These are phyloP conservation scores for Syzygium oleosum DNA, from an alignment of 345 rosid species.

Conservation along the genomic window DNA sequence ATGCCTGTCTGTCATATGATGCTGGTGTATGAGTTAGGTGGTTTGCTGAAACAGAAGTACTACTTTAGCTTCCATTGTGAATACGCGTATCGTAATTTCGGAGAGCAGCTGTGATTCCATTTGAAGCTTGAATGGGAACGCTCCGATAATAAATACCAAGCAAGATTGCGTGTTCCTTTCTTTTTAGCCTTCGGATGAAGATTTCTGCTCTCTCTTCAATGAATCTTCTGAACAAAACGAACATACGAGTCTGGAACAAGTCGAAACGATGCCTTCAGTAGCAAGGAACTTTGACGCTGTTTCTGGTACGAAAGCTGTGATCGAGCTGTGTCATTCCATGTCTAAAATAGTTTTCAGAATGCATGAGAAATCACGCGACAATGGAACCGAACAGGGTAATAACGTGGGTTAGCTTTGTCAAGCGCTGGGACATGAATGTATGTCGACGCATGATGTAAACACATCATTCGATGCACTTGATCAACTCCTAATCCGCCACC, in stretches of 20 bases:
- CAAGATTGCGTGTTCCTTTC: background rate
- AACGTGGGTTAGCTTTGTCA: background rate
- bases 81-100: background rate
- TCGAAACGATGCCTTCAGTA: background rate
- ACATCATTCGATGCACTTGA: background rate
- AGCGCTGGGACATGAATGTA: background rate
- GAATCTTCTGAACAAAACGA: background rate
- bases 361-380: background rate
- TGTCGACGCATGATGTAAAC: background rate
- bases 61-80: background rate
- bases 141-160: background rate
- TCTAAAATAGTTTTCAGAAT: background rate
- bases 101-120: background rate
- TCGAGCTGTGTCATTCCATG: background rate
- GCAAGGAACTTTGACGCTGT: background rate
- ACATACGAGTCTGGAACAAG: background rate
- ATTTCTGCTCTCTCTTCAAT: background rate
- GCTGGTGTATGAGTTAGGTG: background rate
- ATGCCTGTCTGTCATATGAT: background rate
- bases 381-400: background rate
- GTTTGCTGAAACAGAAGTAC: background rate
- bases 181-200: background rate
- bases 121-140: background rate
- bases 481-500: background rate
- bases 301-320: background rate